Base-by-base conservation (phyloP, 2,329 filamentous ascomycete genomes). In the Elsinoe batatas region DNA sequence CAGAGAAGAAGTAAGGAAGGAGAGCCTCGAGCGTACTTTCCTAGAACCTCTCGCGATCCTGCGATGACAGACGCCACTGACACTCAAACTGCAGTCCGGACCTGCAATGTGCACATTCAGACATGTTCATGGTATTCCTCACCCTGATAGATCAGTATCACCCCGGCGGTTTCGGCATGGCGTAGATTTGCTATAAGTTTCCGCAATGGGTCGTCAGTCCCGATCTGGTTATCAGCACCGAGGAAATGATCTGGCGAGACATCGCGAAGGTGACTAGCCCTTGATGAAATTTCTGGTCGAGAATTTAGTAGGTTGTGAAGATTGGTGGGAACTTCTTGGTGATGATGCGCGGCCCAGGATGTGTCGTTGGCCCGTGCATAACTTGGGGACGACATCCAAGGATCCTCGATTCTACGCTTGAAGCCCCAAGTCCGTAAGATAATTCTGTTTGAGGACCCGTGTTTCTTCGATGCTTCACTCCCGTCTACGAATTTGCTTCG, bases 291-390 rank as follows among this genome's bases (percentile, higher is more conserved):
- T 13, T 26, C 20, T 49, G 26, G 26, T 40, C 37, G 37, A 40
- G 26, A 30, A 30, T 30, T 30, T 8, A 30, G 5, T 18, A 33
- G 30, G 17, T 49, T 22, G 44, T 26, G n/a, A 36, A 38, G 47
- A 35, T 13, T 11, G 47, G 26, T 33, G 40, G 33, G 36, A 53
- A 44, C 22, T 32, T 42, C 20, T 42, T 42, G 36, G 50, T 54
- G 51, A 44, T 54, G 51, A 44, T 54, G 37, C 37, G 51, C 51
- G 37, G 43, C 51, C 26, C 42, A 43, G 20, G 51, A 42, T 54
- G 37, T 51, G 26, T 32, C 10, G 26, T 51, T 51, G 47, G 47
- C 33, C 47, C 47, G 47, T 51, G 47, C 47, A 33, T 51, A 33
- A 51, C 18, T 51, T 18, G 35, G 32, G 37, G 47, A 51, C 47